Percentiles rank a stretch among this genome's conserved stretches.
Evolutionary conservation across 495 filamentous ascomycete species (phyloP).

Genomic region (Aspergillus sclerotiicarbonarius): DNA sequence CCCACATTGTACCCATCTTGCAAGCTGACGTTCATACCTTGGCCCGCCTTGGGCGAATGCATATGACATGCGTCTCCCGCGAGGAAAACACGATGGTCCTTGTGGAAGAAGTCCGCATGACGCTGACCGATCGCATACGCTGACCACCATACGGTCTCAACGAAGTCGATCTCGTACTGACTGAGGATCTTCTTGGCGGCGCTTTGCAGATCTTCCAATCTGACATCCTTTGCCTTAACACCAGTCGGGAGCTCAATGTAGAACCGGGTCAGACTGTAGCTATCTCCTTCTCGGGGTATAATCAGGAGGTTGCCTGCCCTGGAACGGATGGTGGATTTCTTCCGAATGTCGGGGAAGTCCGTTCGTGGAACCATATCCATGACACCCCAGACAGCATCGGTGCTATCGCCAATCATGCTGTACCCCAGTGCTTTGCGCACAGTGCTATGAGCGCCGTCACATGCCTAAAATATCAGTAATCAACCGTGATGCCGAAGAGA

Average conservation of each 20-base stretch:
- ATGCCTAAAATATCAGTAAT: constrained; percentile 47
- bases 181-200: constrained; percentile 58
- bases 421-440: constrained; percentile 66
- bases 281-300: constrained; percentile 67
- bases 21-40: constrained; percentile 51
- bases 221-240: constrained; percentile 38
- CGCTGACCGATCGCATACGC: constrained; percentile 61
- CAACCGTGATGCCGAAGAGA: neutral
- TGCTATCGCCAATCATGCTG: constrained; percentile 71
- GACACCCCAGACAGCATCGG: constrained; percentile 76
- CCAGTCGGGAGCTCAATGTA: constrained; percentile 68
- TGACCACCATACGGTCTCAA: constrained; percentile 56
- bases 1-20: constrained; percentile 66
- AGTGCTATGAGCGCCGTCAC: constrained; percentile 74
- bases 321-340: constrained; percentile 62
- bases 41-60: constrained; percentile 61
- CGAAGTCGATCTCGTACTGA: constrained; percentile 53
- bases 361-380: constrained; percentile 77
- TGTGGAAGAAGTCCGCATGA: constrained; percentile 54
- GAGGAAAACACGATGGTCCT: constrained; percentile 53
- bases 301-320: constrained; percentile 62
- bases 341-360: constrained; percentile 79
- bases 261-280: constrained; percentile 61
- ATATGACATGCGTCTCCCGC: constrained; percentile 62
- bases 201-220: constrained; percentile 54